phyloP scores from a whole-genome alignment of 352 stramenopile genomes.

The Pythium sp. region DNA sequence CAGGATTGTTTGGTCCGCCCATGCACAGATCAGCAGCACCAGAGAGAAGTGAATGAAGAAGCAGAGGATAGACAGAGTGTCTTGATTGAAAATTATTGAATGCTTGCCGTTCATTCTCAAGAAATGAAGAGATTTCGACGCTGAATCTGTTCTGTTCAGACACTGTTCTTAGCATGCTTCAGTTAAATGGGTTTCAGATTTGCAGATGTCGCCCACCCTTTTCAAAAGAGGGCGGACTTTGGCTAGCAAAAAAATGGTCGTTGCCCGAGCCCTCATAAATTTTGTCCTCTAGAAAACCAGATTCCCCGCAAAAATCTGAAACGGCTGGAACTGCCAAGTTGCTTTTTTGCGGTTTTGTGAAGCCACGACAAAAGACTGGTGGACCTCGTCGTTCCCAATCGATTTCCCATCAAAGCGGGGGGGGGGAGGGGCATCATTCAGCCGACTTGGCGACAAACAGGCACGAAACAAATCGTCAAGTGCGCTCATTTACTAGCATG shows the following conservation, averaged over 20 bases:
- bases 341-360: neutral
- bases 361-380: neutral
- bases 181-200: neutral
- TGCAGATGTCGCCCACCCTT: neutral
- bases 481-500: too few relatives aligned
- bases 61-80: neutral
- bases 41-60: neutral
- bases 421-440: neutral
- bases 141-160: neutral
- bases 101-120: neutral
- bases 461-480: neutral
- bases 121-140: neutral
- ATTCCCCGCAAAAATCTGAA: neutral
- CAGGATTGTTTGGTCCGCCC: constrained; percentile 1
- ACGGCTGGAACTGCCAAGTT: neutral
- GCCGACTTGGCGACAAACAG: neutral
- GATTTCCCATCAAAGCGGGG: neutral
- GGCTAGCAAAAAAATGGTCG: neutral
- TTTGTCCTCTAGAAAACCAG: neutral
- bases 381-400: neutral
- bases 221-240: neutral
- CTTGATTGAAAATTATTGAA: neutral
- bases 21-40: neutral
- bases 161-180: neutral
- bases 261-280: neutral